phyloP scores from a whole-genome alignment of 1,139 yeast species.

The Hemisphaericaspora xylanilytica region DNA sequence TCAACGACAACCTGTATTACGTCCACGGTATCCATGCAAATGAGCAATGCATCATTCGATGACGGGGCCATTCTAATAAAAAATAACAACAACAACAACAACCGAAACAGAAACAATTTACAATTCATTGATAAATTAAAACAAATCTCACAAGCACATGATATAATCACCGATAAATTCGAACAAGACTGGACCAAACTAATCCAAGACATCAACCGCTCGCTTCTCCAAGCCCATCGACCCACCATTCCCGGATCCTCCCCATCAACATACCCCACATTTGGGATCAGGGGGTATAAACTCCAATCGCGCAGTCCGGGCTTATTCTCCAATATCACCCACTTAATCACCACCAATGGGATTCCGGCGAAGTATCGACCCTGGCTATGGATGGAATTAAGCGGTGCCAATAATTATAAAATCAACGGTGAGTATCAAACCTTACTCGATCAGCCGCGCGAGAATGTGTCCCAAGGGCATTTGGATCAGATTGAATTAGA shows the following conservation, averaged over 20 bases:
- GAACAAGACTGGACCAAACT: constrained; percentile 37
- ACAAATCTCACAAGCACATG: constrained; percentile 35
- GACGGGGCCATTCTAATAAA: constrained; percentile 9
- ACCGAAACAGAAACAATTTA: constrained; percentile 1
- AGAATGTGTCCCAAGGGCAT: constrained; percentile 23
- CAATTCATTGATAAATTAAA: constrained; percentile 26
- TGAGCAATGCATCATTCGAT: not conserved
- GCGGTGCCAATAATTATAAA: constrained; percentile 47
- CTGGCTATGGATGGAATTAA: constrained; percentile 53
- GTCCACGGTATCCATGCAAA: not conserved
- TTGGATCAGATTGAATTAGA: constrained; percentile 56
- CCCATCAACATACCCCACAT: constrained; percentile 15
- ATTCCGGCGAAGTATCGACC: constrained; percentile 50
- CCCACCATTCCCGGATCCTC: not conserved
- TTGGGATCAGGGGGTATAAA: constrained; percentile 39
- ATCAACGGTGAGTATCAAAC: constrained; percentile 52
- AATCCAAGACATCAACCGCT: constrained; percentile 25
- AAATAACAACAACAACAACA: constrained; percentile 7
- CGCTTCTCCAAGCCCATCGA: constrained; percentile 14
- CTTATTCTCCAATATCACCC: constrained; percentile 22
- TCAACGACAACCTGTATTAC: no score
- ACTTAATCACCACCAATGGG: constrained; percentile 41
- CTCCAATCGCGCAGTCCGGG: constrained; percentile 15
- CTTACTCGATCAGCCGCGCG: constrained; percentile 13
- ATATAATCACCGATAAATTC: constrained; percentile 26